phyloP scores from a whole-genome alignment of 2,329 filamentous ascomycete genomes.

The Pestalotiopsis sp. region DNA sequence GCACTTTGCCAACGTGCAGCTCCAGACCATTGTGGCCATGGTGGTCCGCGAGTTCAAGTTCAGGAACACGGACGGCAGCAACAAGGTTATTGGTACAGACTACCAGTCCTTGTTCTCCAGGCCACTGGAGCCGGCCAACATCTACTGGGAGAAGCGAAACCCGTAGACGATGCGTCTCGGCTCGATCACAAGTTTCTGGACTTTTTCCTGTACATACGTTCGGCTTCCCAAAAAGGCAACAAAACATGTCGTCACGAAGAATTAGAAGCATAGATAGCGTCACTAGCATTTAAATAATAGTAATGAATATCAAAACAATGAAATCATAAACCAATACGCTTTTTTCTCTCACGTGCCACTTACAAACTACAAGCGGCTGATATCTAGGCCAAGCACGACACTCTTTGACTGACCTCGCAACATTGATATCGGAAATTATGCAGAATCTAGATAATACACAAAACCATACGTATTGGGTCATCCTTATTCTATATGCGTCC shows the following conservation, averaged over 20 bases:
- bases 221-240: background rate
- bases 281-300: conserved; percentile 9
- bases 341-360: background rate
- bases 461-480: no score
- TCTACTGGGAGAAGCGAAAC: conserved; percentile 75
- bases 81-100: conserved; percentile 68
- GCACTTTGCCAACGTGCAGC: conserved; percentile 91
- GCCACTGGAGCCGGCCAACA: conserved; percentile 68
- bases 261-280: background rate
- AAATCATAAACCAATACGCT: background rate
- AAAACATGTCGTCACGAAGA: background rate
- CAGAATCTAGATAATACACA: no score
- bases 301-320: conserved; percentile 7
- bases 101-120: conserved; percentile 74
- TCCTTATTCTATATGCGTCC: no score
- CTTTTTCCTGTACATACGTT: conserved; percentile 16
- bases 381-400: no score
- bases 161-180: background rate
- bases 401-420: no score
- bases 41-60: conserved; percentile 81
- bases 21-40: conserved; percentile 80
- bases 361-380: background rate
- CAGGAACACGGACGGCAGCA: conserved; percentile 70
- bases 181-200: background rate
- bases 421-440: no score